Evolutionary conservation across 768 basidiomycete species (phyloP).

Genomic region (Pleurotus sapidus): DNA sequence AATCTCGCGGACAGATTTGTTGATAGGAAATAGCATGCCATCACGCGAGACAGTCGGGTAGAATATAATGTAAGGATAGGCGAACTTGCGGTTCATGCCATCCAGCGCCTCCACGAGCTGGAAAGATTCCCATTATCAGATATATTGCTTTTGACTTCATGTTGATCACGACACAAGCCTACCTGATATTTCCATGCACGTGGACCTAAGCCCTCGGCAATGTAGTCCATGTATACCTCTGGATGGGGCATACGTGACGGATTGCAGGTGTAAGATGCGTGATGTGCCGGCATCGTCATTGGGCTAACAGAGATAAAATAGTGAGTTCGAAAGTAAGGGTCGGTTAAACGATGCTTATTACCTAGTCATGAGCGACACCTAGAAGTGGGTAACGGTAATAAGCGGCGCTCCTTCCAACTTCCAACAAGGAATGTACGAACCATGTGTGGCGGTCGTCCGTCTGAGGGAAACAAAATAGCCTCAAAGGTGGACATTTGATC

Average conservation of each 20-base stretch:
- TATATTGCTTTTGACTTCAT: conserved; percentile 2
- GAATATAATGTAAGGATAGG: conserved; percentile 78
- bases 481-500: conserved; percentile 63
- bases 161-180: conserved; percentile 11
- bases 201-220: conserved; percentile 68
- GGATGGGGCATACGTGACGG: conserved; percentile 75
- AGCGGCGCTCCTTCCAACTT: not conserved
- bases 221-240: conserved; percentile 80
- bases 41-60: conserved; percentile 76
- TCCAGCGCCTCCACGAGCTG: conserved; percentile 76
- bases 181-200: conserved; percentile 77
- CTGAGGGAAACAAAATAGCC: conserved; percentile 76
- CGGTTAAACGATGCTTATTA: conserved; percentile 20
- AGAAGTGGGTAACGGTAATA: not conserved
- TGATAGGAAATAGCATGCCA: conserved; percentile 79
- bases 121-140: conserved; percentile 8
- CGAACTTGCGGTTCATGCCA: conserved; percentile 77
- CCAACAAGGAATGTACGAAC: conserved; percentile 26
- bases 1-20: conserved; percentile 73
- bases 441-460: conserved; percentile 71
- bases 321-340: conserved; percentile 5
- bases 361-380: conserved; percentile 65
- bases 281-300: conserved; percentile 40
- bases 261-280: conserved; percentile 39
- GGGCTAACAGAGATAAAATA: conserved; percentile 27